Evolutionary conservation across 768 basidiomycete species (phyloP), one percentile per base, ranked within the genome.

Genomic region (Heimioporus sp.): DNA sequence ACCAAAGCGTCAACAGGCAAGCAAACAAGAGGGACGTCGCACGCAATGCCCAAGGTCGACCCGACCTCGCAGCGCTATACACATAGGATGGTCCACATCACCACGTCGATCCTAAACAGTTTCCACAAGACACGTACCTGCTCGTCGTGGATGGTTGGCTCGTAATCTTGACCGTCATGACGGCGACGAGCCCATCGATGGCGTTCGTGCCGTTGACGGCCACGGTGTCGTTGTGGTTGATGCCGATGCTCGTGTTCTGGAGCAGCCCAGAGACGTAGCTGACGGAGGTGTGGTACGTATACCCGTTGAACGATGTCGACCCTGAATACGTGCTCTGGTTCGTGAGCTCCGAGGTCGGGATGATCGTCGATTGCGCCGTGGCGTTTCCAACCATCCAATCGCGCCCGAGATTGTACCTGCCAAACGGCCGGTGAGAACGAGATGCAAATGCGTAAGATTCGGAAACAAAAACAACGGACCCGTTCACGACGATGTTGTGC

Each of bases 311-410:
- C 0, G 83, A 78, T 4, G 87, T 87, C 15, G 76, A 73, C 1
- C 87, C 92, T 1, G 76, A 74, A 65, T 71, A 92, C 0, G 81
- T 80, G 28, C 82, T 77, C 31, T 66, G 62, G 59, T 88, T 85
- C n/a, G 60, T 67, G 21, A 65, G 43, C 2, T 55, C 43, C 12
- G 46, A 17, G 8, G 68, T 71, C 42, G 67, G 55, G 12, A 69
- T 55, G 10, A 66, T 40, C 4, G 39, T 57, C 10, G 68, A 59
- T 43, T 76, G 72, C 19, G 70, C 65, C 0, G 92, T 93, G 20
- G 88, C 85, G 64, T 93, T 93, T 19, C 88, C 90, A 21, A 95
- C 73, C n/a, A 96, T 71, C 76, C 81, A 87, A 64, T 97, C 92
- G 21, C 93, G 85, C 12, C 86, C 92, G 30, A 87, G 73, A 64